A percentile compares a stretch with the other conserved stretches of the same genome.
Conservation (phyloP, 352 stramenopile species). For the Phytopythium ostracodes region DNA sequence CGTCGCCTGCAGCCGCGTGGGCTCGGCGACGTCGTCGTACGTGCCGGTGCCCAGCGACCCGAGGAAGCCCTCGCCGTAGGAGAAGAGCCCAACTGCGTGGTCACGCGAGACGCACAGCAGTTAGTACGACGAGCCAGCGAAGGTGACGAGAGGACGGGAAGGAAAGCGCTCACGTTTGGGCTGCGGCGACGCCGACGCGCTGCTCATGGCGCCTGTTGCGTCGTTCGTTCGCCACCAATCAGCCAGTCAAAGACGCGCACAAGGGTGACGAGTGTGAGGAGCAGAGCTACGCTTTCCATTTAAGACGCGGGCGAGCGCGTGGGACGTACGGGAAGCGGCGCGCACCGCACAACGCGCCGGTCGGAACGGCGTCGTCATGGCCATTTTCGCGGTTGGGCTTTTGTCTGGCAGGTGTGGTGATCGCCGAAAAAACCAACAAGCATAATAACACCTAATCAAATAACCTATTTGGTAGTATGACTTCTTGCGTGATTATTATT, state of each 20-base stretch:
- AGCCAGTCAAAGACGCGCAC: not conserved
- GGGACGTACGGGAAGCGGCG: not conserved
- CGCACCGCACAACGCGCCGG: not conserved
- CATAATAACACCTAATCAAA: not conserved
- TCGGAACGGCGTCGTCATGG: constrained; percentile 1
- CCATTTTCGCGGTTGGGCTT: not conserved
- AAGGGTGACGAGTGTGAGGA: not conserved
- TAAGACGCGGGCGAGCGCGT: not conserved
- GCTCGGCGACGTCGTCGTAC: constrained; percentile 50
- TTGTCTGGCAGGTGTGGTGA: not conserved
- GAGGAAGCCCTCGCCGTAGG: constrained; percentile 77
- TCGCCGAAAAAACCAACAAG: not conserved
- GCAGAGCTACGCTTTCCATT: not conserved
- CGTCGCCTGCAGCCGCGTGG: constrained; percentile 43
- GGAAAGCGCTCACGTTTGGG: not conserved
- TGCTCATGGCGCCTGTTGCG: constrained; percentile 4
- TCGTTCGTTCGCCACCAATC: not conserved
- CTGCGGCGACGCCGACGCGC: not conserved
- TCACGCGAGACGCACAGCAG: not conserved
- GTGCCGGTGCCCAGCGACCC: constrained; percentile 64
- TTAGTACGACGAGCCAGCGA: not conserved
- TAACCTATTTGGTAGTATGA: no score
- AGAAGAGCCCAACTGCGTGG: constrained; percentile 40
- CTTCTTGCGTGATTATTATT: no score
- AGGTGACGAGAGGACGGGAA: not conserved